These are phyloP conservation scores for Penicillium sp. DNA, from an alignment of 2,329 filamentous ascomycete genomes.

Conservation along the genomic window DNA sequence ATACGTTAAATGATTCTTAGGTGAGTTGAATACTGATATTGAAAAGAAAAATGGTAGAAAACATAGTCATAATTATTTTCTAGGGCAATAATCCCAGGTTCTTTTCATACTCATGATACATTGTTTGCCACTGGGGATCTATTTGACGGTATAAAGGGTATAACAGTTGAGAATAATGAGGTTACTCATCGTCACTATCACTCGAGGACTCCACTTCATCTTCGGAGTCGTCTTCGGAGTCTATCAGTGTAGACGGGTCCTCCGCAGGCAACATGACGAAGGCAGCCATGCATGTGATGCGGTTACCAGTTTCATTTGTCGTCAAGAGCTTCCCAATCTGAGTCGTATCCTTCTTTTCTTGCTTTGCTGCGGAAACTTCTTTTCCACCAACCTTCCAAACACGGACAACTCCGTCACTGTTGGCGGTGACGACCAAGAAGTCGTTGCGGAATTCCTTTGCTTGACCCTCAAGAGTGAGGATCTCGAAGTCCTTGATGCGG, in stretches of 20 bases:
- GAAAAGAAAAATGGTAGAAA: neutral
- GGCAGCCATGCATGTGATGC: slow-evolving; percentile 83
- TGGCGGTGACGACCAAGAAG: slow-evolving; percentile 66
- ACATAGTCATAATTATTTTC: neutral
- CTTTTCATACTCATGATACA: slow-evolving; percentile 12
- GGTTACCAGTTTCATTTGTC: slow-evolving; percentile 77
- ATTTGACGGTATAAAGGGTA: slow-evolving; percentile 24
- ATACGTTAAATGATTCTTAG: neutral
- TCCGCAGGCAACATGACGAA: slow-evolving; percentile 74
- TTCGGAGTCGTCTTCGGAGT: slow-evolving; percentile 52
- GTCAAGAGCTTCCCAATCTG: slow-evolving; percentile 68
- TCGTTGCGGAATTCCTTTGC: slow-evolving; percentile 29
- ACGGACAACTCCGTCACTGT: slow-evolving; percentile 82
- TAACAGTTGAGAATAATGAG: slow-evolving; percentile 14
- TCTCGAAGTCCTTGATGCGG: slow-evolving; percentile 85
- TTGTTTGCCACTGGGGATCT: slow-evolving; percentile 6
- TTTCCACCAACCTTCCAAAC: slow-evolving; percentile 62
- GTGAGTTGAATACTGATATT: neutral
- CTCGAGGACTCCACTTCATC: slow-evolving; percentile 31
- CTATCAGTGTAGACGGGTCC: slow-evolving; percentile 55
- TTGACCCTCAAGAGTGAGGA: slow-evolving; percentile 50
- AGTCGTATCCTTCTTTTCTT: slow-evolving; percentile 14
- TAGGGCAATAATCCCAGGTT: neutral
- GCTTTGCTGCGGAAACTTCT: slow-evolving; percentile 23
- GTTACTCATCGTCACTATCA: slow-evolving; percentile 30